Conservation (phyloP, 1,139 yeast genomes). For the Pichia sp. region DNA sequence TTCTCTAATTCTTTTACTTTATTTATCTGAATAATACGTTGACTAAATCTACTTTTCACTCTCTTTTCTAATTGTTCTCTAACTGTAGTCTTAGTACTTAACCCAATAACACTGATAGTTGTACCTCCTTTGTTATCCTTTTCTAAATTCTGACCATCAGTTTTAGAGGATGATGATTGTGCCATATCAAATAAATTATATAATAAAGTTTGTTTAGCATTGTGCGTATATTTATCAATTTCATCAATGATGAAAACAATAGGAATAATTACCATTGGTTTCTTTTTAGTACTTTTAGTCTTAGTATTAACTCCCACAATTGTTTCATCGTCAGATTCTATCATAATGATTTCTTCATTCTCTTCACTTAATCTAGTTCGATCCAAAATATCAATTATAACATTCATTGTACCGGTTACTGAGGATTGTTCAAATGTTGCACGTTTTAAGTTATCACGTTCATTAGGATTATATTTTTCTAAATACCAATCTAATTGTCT, state of each 20-base stretch:
- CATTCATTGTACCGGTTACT: slow-evolving; percentile 47
- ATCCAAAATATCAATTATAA: slow-evolving; percentile 41
- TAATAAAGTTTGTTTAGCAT: slow-evolving; percentile 70
- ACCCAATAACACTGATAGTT: slow-evolving; percentile 79
- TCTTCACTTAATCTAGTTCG: slow-evolving; percentile 31
- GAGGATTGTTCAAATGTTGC: slow-evolving; percentile 39
- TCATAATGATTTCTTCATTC: slow-evolving; percentile 15
- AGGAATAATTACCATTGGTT: slow-evolving; percentile 36
- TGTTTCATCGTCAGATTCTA: slow-evolving; percentile 9
- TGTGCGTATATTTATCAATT: slow-evolving; percentile 69
- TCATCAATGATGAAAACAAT: slow-evolving; percentile 80
- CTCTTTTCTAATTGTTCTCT: slow-evolving; percentile 84
- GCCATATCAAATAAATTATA: slow-evolving; percentile 85
- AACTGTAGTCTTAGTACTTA: slow-evolving; percentile 67
- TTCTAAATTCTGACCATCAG: slow-evolving; percentile 2
- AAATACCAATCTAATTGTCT: slow-evolving; percentile 60
- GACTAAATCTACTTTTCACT: slow-evolving; percentile 85
- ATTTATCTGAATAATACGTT: slow-evolving; percentile 58
- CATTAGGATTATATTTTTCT: slow-evolving; percentile 13
- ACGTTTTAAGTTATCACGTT: slow-evolving; percentile 6
- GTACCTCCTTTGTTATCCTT: slow-evolving; percentile 30
- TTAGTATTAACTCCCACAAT: neutral
- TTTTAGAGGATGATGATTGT: slow-evolving; percentile 41
- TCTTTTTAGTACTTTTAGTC: slow-evolving; percentile 12
- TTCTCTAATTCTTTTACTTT: slow-evolving; percentile 42